Evolutionary conservation across 208 protist species (phyloP), one percentile per base, ranked within the genome.

Genomic region (Porcisia hertigi): DNA sequence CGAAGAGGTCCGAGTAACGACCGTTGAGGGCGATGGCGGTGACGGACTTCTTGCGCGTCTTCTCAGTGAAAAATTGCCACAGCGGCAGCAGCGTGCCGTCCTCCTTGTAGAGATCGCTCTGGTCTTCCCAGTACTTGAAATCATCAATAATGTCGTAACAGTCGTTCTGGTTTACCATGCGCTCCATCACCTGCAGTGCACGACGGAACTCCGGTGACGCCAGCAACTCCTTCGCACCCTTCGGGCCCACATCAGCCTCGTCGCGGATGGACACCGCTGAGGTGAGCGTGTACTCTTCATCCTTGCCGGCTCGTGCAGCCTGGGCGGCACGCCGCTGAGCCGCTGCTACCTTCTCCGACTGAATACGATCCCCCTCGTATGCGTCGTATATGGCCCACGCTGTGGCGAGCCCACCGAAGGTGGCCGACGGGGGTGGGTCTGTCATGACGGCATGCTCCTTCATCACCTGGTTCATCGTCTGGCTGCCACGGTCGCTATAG

Each of bases 111-210:
- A 91, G 71, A 79, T 99, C 98, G 59, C 93, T 97, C 75, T 94
- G 89, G 84, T 99, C 97, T 74, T 99, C 97, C 96, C 96, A 99
- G 87, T 96, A 99, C 83, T 97, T 97, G 87, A 97, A 99, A 89
- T 99, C 98, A 63, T 99, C 91, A 55, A 97, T 93, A 74, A 99
- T 98, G 81, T 99, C 98, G 75, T 98, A 86, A 76, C 89, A 98
- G 73, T 96, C 95, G 89, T 99, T 99, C 82, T 99, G 98, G 79
- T 99, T 99, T 34, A 99, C 94, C 98, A 99, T 99, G 36, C 98
- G 92, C 88, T 99, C 98, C 85, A 99, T 89, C 70, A 99, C 91
- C 77, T 96, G 92, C 39, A 98, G 79, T 0, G 94, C 90, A 30
- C 85, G 80, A 34, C 47, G 66, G 67, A 96, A 98, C 53, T 72